phyloP scores from a whole-genome alignment of 805 yeast species.

The Barnettozyma salicaria region DNA sequence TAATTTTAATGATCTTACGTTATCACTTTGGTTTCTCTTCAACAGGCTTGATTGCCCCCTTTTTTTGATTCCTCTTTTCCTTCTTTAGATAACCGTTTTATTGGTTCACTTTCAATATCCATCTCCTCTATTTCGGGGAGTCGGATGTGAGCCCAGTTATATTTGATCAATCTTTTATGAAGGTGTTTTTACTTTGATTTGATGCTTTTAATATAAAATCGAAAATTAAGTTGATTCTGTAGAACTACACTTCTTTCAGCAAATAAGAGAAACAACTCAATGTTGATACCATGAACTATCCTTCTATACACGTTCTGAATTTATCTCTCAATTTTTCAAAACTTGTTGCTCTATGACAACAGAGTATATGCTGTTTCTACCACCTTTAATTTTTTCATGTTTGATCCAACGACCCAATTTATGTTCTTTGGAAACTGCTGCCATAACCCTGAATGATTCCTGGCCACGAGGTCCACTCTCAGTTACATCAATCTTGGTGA shows the following conservation, averaged over 20 bases:
- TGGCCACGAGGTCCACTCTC: slow-evolving; percentile 48
- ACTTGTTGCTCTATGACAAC: slow-evolving; percentile 39
- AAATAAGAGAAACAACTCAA: too few species aligned
- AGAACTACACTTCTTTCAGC: too few species aligned
- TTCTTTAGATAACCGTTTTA: not conserved
- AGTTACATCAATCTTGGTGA: slow-evolving; percentile 54
- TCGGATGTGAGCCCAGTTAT: too few species aligned
- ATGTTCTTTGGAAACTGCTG: slow-evolving; percentile 77
- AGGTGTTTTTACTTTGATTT: too few species aligned
- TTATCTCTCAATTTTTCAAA: slow-evolving; percentile 14
- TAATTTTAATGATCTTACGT: not conserved
- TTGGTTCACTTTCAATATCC: not conserved
- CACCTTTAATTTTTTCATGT: slow-evolving; percentile 43
- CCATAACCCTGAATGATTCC: slow-evolving; percentile 50
- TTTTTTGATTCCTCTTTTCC: not conserved
- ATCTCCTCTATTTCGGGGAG: slow-evolving; percentile 1
- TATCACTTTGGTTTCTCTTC: not conserved
- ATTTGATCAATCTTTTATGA: too few species aligned
- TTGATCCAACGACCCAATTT: slow-evolving; percentile 83
- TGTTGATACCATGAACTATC: too few species aligned
- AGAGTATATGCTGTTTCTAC: slow-evolving; percentile 67
- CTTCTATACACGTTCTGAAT: not conserved
- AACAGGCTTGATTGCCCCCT: not conserved
- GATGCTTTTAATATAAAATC: too few species aligned
- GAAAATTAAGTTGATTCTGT: too few species aligned